These are phyloP conservation scores for Blastocystis sp. DNA, from an alignment of 352 stramenopile species.

Conservation along the genomic window DNA sequence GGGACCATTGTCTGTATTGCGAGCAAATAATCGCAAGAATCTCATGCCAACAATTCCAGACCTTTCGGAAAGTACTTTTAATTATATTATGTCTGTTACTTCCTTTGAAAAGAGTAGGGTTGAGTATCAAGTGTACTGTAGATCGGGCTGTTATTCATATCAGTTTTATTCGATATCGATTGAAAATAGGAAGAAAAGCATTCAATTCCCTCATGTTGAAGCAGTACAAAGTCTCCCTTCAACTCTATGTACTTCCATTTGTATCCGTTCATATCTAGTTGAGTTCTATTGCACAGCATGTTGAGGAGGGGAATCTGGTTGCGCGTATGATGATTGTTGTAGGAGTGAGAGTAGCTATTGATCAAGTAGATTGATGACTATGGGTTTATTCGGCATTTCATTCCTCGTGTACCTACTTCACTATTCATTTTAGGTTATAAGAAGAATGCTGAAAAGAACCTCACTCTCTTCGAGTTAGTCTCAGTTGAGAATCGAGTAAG, in stretches of 20 bases:
- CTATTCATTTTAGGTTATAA: conserved; percentile 6
- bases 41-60: conserved; percentile 64
- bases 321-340: conserved; percentile 49
- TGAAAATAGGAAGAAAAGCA: conserved; percentile 42
- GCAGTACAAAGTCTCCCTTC: conserved; percentile 37
- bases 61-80: conserved; percentile 47
- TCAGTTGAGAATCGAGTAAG: conserved; percentile 14
- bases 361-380: conserved; percentile 24
- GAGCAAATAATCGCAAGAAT: conserved; percentile 57
- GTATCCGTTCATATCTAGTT: neutral
- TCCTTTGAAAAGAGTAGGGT: conserved; percentile 44
- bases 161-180: conserved; percentile 51
- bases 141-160: conserved; percentile 57
- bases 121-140: neutral
- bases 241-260: conserved; percentile 12
- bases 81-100: conserved; percentile 60
- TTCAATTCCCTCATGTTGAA: conserved; percentile 54
- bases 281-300: conserved; percentile 34
- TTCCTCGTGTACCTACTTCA: conserved; percentile 16
- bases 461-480: conserved; percentile 33
- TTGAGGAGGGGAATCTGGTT: conserved; percentile 24
- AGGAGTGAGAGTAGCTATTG: neutral
- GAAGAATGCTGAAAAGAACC: conserved; percentile 18
- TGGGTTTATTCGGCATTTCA: conserved; percentile 50
- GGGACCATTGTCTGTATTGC: conserved; percentile 41